Conservation (phyloP, 2,329 filamentous ascomycete species). For the Neurospora crassa region DNA sequence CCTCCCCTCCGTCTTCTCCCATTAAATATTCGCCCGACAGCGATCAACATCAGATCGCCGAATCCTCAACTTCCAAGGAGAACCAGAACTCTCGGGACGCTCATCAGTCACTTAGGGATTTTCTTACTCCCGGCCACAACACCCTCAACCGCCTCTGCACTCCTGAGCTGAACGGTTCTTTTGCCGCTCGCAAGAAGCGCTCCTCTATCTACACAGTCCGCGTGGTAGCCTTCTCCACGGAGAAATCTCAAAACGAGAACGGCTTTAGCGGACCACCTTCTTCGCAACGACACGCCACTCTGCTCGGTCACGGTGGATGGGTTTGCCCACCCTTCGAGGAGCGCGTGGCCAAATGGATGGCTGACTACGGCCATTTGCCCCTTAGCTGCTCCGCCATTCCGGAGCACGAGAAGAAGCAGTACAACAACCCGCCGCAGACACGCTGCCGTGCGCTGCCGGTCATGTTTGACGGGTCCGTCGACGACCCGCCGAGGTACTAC, state of each 20-base stretch:
- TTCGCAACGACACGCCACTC: constrained; percentile 7
- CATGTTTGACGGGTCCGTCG: constrained; percentile 6
- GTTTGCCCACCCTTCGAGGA: constrained; percentile 17
- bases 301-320: constrained; percentile 17
- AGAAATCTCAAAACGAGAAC: constrained; percentile 4
- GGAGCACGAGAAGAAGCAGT: constrained; percentile 5
- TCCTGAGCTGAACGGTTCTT: constrained; percentile 4
- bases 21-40: background rate
- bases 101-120: background rate
- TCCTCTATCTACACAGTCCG: constrained; percentile 18
- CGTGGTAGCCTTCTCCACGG: constrained; percentile 11
- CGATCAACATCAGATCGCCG: background rate
- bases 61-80: background rate
- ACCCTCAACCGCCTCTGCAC: constrained; percentile 2
- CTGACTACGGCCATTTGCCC: background rate
- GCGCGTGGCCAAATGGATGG: constrained; percentile 7
- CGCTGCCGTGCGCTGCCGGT: constrained; percentile 7
- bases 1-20: background rate
- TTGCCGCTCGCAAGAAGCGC: constrained; percentile 7
- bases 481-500: constrained; percentile 5
- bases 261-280: constrained; percentile 10
- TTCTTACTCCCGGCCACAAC: background rate
- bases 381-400: background rate
- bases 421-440: constrained; percentile 1
- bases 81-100: background rate